A percentile compares a stretch with the other conserved stretches of the same genome.
Conservation (phyloP, 768 basidiomycete species). For the Hypsizygus marmoreus region DNA sequence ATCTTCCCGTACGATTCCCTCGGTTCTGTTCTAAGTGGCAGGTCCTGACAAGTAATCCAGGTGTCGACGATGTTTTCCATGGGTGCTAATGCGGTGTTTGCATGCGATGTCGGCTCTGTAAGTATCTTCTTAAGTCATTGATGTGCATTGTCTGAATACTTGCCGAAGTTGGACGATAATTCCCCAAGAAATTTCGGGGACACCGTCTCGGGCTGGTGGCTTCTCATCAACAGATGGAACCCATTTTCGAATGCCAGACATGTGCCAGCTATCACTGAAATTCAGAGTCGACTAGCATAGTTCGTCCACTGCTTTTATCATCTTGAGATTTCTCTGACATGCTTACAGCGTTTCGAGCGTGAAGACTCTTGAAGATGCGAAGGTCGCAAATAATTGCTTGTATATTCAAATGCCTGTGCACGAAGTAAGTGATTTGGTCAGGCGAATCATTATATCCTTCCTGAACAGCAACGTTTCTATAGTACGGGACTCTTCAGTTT, state of each 20-base stretch:
- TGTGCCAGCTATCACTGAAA: slow-evolving; percentile 89
- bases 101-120: slow-evolving; percentile 90
- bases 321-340: slow-evolving; percentile 11
- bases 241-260: slow-evolving; percentile 79
- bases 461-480: slow-evolving; percentile 4
- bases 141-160: neutral
- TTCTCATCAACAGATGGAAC: slow-evolving; percentile 90
- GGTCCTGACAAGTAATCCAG: slow-evolving; percentile 40
- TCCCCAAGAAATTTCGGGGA: slow-evolving; percentile 95
- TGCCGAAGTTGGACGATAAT: slow-evolving; percentile 82
- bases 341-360: slow-evolving; percentile 86
- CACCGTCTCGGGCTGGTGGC: slow-evolving; percentile 94
- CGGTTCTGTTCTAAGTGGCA: neutral
- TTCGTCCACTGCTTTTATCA: slow-evolving; percentile 39
- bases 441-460: neutral
- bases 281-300: slow-evolving; percentile 95
- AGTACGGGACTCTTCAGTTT: slow-evolving; percentile 93
- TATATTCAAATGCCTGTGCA: slow-evolving; percentile 97
- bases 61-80: slow-evolving; percentile 90
- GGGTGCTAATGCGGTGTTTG: slow-evolving; percentile 90
- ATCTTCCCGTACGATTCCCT: slow-evolving; percentile 67
- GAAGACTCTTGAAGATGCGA: slow-evolving; percentile 94
- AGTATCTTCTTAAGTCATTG: slow-evolving; percentile 25
- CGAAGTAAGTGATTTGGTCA: slow-evolving; percentile 50
- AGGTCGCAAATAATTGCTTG: slow-evolving; percentile 81